Evolutionary conservation across 176 grass and related monocot genomes (phyloP).

Genomic region (Poa pratensis): DNA sequence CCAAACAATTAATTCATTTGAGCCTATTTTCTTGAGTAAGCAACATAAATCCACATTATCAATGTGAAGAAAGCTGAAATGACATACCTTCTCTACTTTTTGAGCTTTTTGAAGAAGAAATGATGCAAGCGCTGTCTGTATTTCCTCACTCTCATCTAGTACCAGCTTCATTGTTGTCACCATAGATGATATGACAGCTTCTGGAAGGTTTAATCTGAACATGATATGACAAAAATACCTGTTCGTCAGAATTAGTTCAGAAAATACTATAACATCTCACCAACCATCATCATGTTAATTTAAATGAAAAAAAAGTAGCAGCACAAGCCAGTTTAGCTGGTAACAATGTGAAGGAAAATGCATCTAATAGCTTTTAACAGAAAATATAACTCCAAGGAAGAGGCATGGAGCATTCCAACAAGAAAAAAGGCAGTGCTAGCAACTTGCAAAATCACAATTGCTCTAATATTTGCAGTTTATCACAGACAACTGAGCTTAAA

Average conservation of each 20-base stretch:
- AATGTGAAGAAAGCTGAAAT: constrained; percentile 13
- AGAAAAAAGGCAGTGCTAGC: background rate
- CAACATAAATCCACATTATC: constrained; percentile 21
- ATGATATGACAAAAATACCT: background rate
- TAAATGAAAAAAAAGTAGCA: background rate
- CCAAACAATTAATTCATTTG: constrained; percentile 20
- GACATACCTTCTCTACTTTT: constrained; percentile 61
- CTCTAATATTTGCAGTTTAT: constrained; percentile 21
- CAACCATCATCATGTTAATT: background rate
- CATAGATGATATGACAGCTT: constrained; percentile 72
- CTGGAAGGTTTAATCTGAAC: constrained; percentile 68
- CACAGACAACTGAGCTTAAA: background rate
- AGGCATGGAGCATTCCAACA: constrained; percentile 21
- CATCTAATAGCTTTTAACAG: background rate
- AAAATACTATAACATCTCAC: background rate
- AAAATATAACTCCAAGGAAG: background rate
- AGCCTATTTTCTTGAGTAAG: background rate
- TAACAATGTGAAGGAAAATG: background rate
- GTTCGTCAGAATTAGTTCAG: background rate
- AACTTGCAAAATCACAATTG: background rate
- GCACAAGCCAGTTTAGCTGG: constrained; percentile 2
- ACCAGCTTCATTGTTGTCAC: constrained; percentile 86
- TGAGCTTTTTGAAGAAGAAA: constrained; percentile 73
- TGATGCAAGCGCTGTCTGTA: constrained; percentile 56
- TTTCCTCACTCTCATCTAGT: constrained; percentile 90